Conservation (phyloP, 768 basidiomycete genomes). For the Stropharia rugosoannulata region DNA sequence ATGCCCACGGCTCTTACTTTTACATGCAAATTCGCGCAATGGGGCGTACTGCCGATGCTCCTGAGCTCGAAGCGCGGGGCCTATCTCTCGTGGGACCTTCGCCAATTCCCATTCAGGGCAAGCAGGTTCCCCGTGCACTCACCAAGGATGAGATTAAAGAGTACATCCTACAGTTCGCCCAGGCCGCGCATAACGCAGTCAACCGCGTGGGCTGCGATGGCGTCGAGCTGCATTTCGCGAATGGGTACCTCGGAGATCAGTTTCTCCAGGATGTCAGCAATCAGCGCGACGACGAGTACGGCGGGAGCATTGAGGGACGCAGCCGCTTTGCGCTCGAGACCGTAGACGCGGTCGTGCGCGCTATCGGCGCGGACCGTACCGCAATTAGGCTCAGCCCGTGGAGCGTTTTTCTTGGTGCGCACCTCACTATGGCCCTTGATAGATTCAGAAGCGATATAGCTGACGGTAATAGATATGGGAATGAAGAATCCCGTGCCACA, state of each 20-base stretch:
- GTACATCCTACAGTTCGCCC: slow-evolving; percentile 47
- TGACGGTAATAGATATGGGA: slow-evolving; percentile 37
- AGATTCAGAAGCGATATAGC: slow-evolving; percentile 12
- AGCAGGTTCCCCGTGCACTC: slow-evolving; percentile 37
- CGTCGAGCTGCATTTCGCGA: slow-evolving; percentile 45
- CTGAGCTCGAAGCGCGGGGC: slow-evolving; percentile 26
- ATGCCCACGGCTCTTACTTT: slow-evolving; percentile 39
- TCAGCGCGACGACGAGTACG: slow-evolving; percentile 62
- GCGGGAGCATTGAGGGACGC: slow-evolving; percentile 63
- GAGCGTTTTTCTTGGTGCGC: slow-evolving; percentile 38
- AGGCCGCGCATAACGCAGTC: slow-evolving; percentile 56
- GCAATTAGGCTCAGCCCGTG: slow-evolving; percentile 61
- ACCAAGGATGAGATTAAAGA: slow-evolving; percentile 49
- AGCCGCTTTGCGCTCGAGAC: slow-evolving; percentile 56
- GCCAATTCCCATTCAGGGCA: slow-evolving; percentile 19
- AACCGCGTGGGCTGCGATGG: slow-evolving; percentile 68
- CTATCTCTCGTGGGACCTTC: slow-evolving; percentile 34
- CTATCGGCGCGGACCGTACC: slow-evolving; percentile 53
- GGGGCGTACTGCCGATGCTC: slow-evolving; percentile 39
- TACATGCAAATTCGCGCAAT: slow-evolving; percentile 60
- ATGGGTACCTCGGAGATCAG: slow-evolving; percentile 56
- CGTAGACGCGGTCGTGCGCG: slow-evolving; percentile 45
- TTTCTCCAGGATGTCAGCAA: slow-evolving; percentile 62
- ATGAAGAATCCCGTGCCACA: slow-evolving; percentile 56
- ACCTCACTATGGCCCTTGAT: slow-evolving; percentile 1